These are phyloP conservation scores for Botryotinia globosa DNA, from an alignment of 2,329 filamentous ascomycete species.

Conservation along the genomic window DNA sequence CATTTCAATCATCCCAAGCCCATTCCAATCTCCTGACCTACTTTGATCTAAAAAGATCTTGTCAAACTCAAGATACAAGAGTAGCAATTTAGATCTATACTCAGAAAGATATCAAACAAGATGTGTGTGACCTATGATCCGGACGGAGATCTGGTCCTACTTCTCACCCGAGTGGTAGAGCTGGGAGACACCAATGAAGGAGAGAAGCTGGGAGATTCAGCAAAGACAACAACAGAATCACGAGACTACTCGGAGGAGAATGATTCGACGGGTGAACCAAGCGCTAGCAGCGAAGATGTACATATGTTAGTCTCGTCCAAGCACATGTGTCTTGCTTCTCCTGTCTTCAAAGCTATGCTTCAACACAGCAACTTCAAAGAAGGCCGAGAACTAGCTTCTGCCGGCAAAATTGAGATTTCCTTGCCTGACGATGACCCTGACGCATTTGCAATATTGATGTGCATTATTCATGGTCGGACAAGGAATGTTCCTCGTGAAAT, in stretches of 20 bases:
- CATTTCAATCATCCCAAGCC: background rate
- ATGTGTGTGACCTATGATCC: constrained; percentile 2
- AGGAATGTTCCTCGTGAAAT: background rate
- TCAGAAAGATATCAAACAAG: background rate
- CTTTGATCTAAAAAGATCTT: background rate
- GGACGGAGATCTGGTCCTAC: constrained; percentile 11
- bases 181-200: background rate
- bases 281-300: background rate
- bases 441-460: constrained; percentile 17
- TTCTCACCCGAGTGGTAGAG: background rate
- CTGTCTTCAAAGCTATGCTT: constrained; percentile 19
- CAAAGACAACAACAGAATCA: background rate
- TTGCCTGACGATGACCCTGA: constrained; percentile 17
- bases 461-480: constrained; percentile 1
- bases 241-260: background rate
- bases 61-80: background rate
- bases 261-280: no score
- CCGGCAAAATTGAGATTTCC: constrained; percentile 2
- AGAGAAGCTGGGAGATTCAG: background rate
- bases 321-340: constrained; percentile 17
- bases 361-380: constrained; percentile 6
- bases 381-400: constrained; percentile 1
- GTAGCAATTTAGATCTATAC: background rate
- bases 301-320: constrained; percentile 19
- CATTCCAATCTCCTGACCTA: background rate